Evolutionary conservation across 257 asterid genomes (phyloP), one percentile per base, ranked within the genome.

Genomic region (Nicotiana attenuata): DNA sequence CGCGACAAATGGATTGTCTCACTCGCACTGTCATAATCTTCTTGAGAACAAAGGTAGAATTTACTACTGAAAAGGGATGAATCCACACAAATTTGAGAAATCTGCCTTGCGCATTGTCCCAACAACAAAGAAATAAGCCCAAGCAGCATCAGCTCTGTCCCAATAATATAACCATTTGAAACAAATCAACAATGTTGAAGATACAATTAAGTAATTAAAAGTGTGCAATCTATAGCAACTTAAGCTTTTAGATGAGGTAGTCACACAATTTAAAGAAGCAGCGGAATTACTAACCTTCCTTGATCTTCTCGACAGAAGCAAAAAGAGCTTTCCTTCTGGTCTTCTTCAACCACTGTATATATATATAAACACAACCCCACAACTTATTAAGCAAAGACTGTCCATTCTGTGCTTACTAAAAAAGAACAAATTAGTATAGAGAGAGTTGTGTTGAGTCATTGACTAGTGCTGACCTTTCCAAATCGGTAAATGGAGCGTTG

Each of bases 21-120:
- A 10, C 61, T 73, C 3, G 65, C 77, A 33, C 75, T 80, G 13
- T 22, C 87, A 79, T 90, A 93, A 84, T 94, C 97, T 78, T 88
- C 82, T 83, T 93, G 92, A 0, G 97, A 87, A 78, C 98, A 94
- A 56, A 73, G 82, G 90, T 83, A 94, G 89, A 94, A 93, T 88
- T 86, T 94, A 80, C 96, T 90, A 84, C 87, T 90, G 88, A 93
- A 93, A 10, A 93, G 92, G 28, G 98, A 93, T 1, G 98, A 93
- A 82, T 87, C 87, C 65, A 94, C 95, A 78, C 98, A 94, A 28
- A 94, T 88, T 83, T 85, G 94, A 64, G 97, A 88, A 47, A 94
- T 94, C 95, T 94, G 92, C 33, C 88, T 92, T 31, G 97, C 92
- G 90, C 96, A 94, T 89, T 94, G 98, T 87, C 97, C 97, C 93